phyloP scores from a whole-genome alignment of 139 green algal genomes.

The Micractinium sp. region DNA sequence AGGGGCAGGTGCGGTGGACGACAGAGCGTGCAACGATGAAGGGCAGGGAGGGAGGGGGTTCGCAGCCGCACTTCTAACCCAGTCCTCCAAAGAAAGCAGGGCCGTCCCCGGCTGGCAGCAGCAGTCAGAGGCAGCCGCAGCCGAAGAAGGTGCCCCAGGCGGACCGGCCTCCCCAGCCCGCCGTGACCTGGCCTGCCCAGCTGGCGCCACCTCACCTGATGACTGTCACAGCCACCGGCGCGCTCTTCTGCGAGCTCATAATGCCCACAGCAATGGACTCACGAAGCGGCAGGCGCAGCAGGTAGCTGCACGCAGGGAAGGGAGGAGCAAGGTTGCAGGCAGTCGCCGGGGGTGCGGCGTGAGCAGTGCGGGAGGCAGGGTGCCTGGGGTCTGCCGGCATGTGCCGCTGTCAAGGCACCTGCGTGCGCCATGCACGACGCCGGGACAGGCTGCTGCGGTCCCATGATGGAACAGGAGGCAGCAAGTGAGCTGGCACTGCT shows the following conservation, averaged over 20 bases:
- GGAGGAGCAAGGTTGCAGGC: neutral
- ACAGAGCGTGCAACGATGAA: neutral
- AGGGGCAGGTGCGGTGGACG: neutral
- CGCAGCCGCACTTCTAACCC: no score
- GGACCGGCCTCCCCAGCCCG: no score
- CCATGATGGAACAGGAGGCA: no score
- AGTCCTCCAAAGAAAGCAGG: neutral
- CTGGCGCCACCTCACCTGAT: neutral
- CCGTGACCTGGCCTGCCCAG: no score
- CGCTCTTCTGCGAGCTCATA: slow-evolving; percentile 68
- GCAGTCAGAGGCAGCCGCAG: no score
- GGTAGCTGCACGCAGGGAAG: neutral
- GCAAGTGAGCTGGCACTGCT: no score
- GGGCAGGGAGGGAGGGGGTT: neutral
- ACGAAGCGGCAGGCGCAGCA: slow-evolving; percentile 44
- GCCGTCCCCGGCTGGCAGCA: no score
- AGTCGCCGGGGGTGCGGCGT: neutral
- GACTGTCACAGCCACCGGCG: slow-evolving; percentile 63
- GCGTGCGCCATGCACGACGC: no score
- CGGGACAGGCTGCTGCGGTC: no score
- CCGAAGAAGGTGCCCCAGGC: no score
- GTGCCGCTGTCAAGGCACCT: no score
- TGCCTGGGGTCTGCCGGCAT: neutral
- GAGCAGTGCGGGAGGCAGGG: neutral
- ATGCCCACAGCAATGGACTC: slow-evolving; percentile 57